These are phyloP conservation scores for Anacardium occidentale DNA, from an alignment of 345 rosid species.

Conservation along the genomic window DNA sequence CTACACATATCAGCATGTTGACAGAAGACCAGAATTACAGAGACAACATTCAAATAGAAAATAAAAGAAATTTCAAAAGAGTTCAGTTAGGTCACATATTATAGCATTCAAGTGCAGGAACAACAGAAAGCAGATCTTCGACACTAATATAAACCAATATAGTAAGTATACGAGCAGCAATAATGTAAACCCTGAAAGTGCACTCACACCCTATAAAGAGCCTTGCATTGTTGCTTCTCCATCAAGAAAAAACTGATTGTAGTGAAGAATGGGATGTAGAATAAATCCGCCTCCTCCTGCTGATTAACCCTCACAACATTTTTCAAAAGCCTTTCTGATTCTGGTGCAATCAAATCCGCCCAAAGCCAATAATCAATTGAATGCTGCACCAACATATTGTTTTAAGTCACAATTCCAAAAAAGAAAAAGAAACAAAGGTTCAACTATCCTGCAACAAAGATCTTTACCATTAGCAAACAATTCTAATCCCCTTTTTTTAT, in stretches of 20 bases:
- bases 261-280: slow-evolving; percentile 85
- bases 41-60: neutral
- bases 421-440: neutral
- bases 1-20: neutral
- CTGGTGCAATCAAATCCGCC: slow-evolving; percentile 82
- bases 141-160: slow-evolving; percentile 17
- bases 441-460: neutral
- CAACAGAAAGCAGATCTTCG: neutral
- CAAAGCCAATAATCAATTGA: slow-evolving; percentile 97
- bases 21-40: neutral
- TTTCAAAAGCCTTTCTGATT: slow-evolving; percentile 71
- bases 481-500: too few relatives aligned
- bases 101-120: neutral
- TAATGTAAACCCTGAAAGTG: slow-evolving; percentile 32
- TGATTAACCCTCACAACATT: slow-evolving; percentile 70
- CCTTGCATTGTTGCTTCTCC: slow-evolving; percentile 95
- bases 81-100: neutral
- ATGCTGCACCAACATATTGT: slow-evolving; percentile 49
- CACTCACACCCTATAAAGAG: slow-evolving; percentile 99
- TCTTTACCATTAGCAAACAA: neutral
- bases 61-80: neutral
- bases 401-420: neutral
- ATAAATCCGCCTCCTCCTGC: slow-evolving; percentile 86
- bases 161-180: slow-evolving; percentile 4
- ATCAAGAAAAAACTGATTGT: slow-evolving; percentile 89